Evolutionary conservation across 371 early-diverging fungal genomes (phyloP), one percentile per base, ranked within the genome.

Genomic region (Batkoa obscura): DNA sequence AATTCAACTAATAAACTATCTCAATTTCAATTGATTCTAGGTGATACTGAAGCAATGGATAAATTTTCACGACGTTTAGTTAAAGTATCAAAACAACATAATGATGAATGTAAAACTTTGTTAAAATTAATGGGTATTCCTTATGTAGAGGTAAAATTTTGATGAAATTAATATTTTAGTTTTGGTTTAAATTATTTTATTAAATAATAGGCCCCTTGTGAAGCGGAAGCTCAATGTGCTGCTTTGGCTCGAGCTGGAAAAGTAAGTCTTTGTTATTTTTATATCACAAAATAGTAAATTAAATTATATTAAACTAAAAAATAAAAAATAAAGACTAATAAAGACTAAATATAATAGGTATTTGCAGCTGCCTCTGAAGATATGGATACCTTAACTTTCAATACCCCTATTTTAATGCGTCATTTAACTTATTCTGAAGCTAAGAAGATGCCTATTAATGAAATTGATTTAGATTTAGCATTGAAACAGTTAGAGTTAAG

Each of bases 191-290:
- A 10, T 34, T 36, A 8, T 47, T 32, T 23, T 38, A 23, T 23
- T 23, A 23, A 23, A 23, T 23, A 23, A 23, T 57, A 84, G 66
- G 99, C 99, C 2, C 98, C 98, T 4, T 88, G 93, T 65, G 99
- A 99, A 73, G 99, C 99, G 2, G 99, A 99, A 66, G 99, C 99
- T 1, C 97, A 95, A 66, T 98, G 99, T 67, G 99, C 99, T 2
- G 90, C 83, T 34, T 66, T 99, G 36, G 87, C 86, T 35, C 80
- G 75, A 61, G 75, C 81, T 0, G 93, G 90, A n/a, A 78, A 79
- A 60, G 76, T 73, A 61, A 46, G 51, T 2, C 13, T 0, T 12
- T 43, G 35, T 10, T 41, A 30, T 52, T 54, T 1, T 30, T 23
- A 23, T 23, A 23, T 23, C 23, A 23, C 23, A 23, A 23, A 23